Base-by-base conservation (phyloP, 371 early-diverging fungal species). In the Mortierella sp. region DNA sequence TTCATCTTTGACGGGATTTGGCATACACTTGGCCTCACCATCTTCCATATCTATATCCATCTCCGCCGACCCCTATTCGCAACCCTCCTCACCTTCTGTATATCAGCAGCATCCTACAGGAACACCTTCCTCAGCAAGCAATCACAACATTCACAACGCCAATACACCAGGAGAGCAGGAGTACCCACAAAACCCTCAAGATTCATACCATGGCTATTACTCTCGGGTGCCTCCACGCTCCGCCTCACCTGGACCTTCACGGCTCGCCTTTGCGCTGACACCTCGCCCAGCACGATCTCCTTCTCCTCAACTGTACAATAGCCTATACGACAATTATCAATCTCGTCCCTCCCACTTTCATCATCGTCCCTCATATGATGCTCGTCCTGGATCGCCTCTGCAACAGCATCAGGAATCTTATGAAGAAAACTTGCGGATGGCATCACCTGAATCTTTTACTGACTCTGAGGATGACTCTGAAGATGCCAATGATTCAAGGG, bases 141-240 rank as follows among this genome's bases (percentile, higher is more conserved):
- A 52, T 6, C 59, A 35, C 62, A 70, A 40, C 59, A 55, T 37
- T 28, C 66, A 37, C 63, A 70, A 28, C 22, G 45, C 20, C 24
- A 62, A 20, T 5, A 35, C 69, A 32, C 20, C 58, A 43, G 62
- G 1, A 26, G 79, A 79, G 45, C 68, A 70, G 20, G 79, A 79
- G 61, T 79, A 79, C 43, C 79, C 79, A 40, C 79, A 79, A 54
- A 79, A 79, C 24, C 79, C 79, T 22, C 79, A 79, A 47, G 79
- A 74, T 52, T 65, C 70, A 5, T 75, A 62, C 45, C 55, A 55
- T 12, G 30, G 37, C 32, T 69, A 79, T 26, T 74, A 71, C 35
- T 47, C 78, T 10, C 79, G 70, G 59, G 68, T 74, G n/a, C 75
- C 80, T 0, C 62, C 68, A 22, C 75, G 80, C 9, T 40, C 80